Evolutionary conservation across 2,329 filamentous ascomycete species (phyloP).

Genomic region (Neofusicoccum laricinum): DNA sequence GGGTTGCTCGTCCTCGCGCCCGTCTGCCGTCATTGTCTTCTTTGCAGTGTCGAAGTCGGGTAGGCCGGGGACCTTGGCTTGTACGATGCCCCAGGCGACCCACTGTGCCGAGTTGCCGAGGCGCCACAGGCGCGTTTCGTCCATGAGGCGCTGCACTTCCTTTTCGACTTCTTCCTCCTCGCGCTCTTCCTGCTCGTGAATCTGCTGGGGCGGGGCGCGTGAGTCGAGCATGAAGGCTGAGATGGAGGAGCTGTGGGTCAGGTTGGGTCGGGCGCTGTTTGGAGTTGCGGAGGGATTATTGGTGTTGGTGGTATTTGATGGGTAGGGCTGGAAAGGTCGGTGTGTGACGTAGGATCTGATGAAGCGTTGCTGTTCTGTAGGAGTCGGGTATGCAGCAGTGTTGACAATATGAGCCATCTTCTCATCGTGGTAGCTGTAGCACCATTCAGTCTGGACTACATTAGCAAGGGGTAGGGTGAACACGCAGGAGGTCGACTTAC

Average conservation of each 20-base stretch:
- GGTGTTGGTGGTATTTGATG: conserved; percentile 23
- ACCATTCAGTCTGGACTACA: conserved; percentile 73
- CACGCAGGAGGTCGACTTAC: conserved; percentile 41
- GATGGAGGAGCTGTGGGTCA: conserved; percentile 37
- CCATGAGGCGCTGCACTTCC: conserved; percentile 67
- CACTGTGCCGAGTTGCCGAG: conserved; percentile 84
- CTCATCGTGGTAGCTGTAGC: conserved; percentile 90
- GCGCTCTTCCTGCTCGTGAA: conserved; percentile 41
- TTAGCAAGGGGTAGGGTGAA: not conserved
- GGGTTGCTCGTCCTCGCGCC: not conserved
- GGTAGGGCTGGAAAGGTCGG: conserved; percentile 43
- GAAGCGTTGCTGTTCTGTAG: conserved; percentile 80
- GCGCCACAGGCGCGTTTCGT: conserved; percentile 82
- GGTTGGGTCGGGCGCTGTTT: conserved; percentile 22
- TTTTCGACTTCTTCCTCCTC: conserved; percentile 64
- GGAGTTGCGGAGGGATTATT: conserved; percentile 33
- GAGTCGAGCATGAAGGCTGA: conserved; percentile 75
- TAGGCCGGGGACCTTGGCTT: conserved; percentile 80
- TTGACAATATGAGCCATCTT: conserved; percentile 65
- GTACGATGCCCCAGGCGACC: conserved; percentile 95
- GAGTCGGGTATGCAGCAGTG: conserved; percentile 67
- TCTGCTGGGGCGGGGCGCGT: conserved; percentile 35
- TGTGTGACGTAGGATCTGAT: conserved; percentile 85
- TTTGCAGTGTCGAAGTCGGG: conserved; percentile 45
- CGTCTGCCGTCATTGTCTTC: not conserved